Conservation (phyloP, 371 early-diverging fungal genomes). For the Choanephora cucurbitarum region DNA sequence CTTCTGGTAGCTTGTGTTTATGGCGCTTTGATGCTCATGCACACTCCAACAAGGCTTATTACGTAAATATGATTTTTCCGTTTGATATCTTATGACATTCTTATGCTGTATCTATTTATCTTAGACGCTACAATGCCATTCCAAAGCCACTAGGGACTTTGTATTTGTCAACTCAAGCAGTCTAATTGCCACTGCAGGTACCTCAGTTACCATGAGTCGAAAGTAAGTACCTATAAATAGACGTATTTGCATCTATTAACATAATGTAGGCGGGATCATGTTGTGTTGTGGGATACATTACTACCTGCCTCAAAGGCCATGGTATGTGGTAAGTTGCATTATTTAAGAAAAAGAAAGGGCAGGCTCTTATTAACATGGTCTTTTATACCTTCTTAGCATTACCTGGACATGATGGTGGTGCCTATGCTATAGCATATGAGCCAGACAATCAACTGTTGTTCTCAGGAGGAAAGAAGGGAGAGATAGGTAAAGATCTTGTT, state of each 20-base stretch:
- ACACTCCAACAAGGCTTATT: slow-evolving; percentile 62
- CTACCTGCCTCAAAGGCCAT: slow-evolving; percentile 64
- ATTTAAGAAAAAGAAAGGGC: background rate
- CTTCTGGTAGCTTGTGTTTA: slow-evolving; percentile 65
- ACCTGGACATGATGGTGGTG: slow-evolving; percentile 58
- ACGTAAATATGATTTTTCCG: slow-evolving; percentile 31
- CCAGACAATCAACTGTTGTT: slow-evolving; percentile 62
- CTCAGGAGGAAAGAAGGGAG: slow-evolving; percentile 78
- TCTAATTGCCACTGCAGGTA: slow-evolving; percentile 75
- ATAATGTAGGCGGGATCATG: slow-evolving; percentile 50
- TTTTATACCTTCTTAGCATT: slow-evolving; percentile 25
- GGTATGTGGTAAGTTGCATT: slow-evolving; percentile 52
- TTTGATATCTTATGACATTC: background rate
- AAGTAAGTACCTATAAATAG: slow-evolving; percentile 35
- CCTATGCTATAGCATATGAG: slow-evolving; percentile 70
- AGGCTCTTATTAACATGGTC: background rate
- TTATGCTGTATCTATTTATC: slow-evolving; percentile 7
- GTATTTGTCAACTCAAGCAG: slow-evolving; percentile 72
- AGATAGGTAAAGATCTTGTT: slow-evolving; percentile 59
- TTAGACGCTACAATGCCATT: slow-evolving; percentile 61
- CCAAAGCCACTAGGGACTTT: slow-evolving; percentile 72
- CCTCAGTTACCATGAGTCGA: slow-evolving; percentile 57
- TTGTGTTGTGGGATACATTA: slow-evolving; percentile 80
- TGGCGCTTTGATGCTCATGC: slow-evolving; percentile 78
- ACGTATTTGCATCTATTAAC: background rate